Percentiles rank a stretch among this genome's conserved stretches.
Conservation (phyloP, 768 basidiomycete species). For the Lactarius deliciosus region DNA sequence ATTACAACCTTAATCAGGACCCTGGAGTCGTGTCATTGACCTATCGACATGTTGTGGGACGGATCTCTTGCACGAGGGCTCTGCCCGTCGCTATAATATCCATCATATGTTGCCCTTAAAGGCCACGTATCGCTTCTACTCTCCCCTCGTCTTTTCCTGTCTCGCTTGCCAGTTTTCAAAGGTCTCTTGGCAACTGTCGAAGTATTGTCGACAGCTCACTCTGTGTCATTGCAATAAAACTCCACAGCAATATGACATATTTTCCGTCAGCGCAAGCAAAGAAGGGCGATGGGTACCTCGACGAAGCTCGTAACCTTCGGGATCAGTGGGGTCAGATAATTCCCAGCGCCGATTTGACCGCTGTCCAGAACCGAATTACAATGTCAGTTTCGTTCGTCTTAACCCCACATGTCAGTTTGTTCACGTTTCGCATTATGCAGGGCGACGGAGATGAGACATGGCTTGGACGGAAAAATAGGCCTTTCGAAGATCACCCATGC, state of each 20-base stretch:
- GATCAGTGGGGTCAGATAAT: slow-evolving; percentile 17
- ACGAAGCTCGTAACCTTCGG: slow-evolving; percentile 18
- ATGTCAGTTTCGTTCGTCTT: slow-evolving; percentile 4
- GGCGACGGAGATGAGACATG: slow-evolving; percentile 19
- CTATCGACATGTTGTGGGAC: background rate
- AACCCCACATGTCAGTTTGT: background rate
- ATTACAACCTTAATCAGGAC: background rate
- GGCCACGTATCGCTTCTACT: background rate
- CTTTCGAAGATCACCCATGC: slow-evolving; percentile 15
- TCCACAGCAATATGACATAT: slow-evolving; percentile 2
- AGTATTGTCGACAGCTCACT: background rate
- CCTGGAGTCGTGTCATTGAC: background rate
- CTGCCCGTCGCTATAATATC: background rate
- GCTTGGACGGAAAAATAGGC: slow-evolving; percentile 13
- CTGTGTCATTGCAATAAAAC: background rate
- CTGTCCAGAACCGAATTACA: slow-evolving; percentile 14
- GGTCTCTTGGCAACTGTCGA: background rate
- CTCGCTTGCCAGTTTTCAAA: background rate
- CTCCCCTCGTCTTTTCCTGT: background rate
- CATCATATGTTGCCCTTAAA: background rate
- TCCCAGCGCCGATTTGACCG: slow-evolving; percentile 8
- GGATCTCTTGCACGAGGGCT: background rate
- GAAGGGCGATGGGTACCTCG: slow-evolving; percentile 21
- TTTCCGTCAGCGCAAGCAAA: slow-evolving; percentile 12
- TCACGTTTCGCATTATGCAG: slow-evolving; percentile 3